Conservation (phyloP, 441 rosid species). For the Mallotus japonicus region DNA sequence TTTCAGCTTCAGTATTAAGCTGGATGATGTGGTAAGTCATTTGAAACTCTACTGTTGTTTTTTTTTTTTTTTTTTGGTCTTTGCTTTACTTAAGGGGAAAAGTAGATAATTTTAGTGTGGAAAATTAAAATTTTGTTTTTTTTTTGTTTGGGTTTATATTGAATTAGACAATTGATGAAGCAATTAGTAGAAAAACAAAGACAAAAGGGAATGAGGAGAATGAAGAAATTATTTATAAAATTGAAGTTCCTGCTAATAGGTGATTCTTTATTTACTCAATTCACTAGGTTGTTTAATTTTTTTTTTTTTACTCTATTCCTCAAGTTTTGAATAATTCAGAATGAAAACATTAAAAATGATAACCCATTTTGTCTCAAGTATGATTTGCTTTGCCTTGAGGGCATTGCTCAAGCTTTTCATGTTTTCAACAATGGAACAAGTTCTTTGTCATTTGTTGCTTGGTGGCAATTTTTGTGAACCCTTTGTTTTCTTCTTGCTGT, state of each 20-base stretch:
- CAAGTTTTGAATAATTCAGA: background rate
- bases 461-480: constrained; percentile 78
- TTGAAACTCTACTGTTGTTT: background rate
- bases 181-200: constrained; percentile 77
- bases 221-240: constrained; percentile 78
- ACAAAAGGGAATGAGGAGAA: constrained; percentile 48
- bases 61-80: background rate
- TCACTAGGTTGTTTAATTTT: background rate
- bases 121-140: background rate
- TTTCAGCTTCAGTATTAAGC: constrained; percentile 88
- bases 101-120: background rate
- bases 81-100: background rate
- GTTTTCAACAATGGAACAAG: constrained; percentile 64
- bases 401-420: constrained; percentile 89
- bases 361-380: constrained; percentile 45
- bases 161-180: constrained; percentile 80
- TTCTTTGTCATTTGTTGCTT: constrained; percentile 69
- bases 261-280: constrained; percentile 5
- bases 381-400: constrained; percentile 96
- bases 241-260: constrained; percentile 92
- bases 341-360: background rate
- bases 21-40: constrained; percentile 83
- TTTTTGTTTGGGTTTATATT: background rate
- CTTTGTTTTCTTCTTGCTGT: constrained; percentile 74
- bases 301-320: too few relatives aligned